Conservation (phyloP, 805 yeast species). For the Yamadazyma takamatsuzukensis region DNA sequence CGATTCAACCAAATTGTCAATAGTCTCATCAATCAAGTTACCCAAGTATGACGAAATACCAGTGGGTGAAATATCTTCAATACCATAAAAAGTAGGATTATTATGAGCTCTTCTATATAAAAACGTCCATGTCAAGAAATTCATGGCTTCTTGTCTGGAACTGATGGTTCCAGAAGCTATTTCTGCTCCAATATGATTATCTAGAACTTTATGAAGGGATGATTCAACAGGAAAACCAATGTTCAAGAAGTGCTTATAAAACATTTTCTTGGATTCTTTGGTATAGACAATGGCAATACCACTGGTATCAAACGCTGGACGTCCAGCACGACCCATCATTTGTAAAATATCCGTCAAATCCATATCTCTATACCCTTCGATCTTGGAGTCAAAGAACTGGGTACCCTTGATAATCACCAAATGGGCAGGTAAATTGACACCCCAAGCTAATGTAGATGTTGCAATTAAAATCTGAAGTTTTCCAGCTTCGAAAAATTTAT, state of each 20-base stretch:
- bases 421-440: slow-evolving; percentile 80
- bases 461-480: slow-evolving; percentile 73
- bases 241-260: slow-evolving; percentile 74
- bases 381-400: slow-evolving; percentile 57
- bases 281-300: slow-evolving; percentile 78
- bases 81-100: slow-evolving; percentile 74
- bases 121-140: slow-evolving; percentile 74
- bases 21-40: slow-evolving; percentile 62
- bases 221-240: slow-evolving; percentile 83
- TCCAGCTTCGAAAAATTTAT: slow-evolving; percentile 63
- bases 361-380: slow-evolving; percentile 74
- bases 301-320: slow-evolving; percentile 76
- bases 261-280: slow-evolving; percentile 68
- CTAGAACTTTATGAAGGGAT: slow-evolving; percentile 71
- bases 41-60: slow-evolving; percentile 61
- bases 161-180: slow-evolving; percentile 66
- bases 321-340: slow-evolving; percentile 85
- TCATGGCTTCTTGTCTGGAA: slow-evolving; percentile 66
- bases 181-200: slow-evolving; percentile 79
- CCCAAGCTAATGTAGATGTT: slow-evolving; percentile 85
- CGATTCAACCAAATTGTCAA: slow-evolving; percentile 66
- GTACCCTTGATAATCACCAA: slow-evolving; percentile 78
- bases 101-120: slow-evolving; percentile 70
- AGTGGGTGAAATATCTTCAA: slow-evolving; percentile 53
- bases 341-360: slow-evolving; percentile 77